Evolutionary conservation across 2,329 filamentous ascomycete genomes (phyloP), one percentile per base, ranked within the genome.

Genomic region (Cadophora luteo-olivacea): DNA sequence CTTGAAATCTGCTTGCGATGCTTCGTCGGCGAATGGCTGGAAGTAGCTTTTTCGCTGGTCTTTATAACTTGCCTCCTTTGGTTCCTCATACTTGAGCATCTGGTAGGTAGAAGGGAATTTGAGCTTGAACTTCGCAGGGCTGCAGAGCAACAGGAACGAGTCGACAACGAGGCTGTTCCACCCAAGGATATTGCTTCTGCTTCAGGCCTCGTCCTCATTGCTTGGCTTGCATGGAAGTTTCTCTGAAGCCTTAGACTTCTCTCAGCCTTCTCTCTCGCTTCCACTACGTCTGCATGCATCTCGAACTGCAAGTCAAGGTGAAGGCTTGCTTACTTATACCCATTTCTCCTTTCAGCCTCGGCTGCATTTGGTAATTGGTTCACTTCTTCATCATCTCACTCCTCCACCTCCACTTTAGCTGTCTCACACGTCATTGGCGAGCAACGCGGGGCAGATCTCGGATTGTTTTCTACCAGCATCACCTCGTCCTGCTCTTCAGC

Each of bases 391-490:
- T 29, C 36, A 38, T 38, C 36, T 11, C 36, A 38, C 12, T 14
- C 16, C 25, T 36, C n/a, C 29, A 25, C 36, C 41, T 45, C 38
- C 57, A 41, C 33, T 25, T 45, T n/a, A 41, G 14, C 36, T 41
- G 12, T 61, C 22, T 45, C 61, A 52, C 64, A 54, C 65, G 65
- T 64, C 65, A 67, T 67, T 57, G 51, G 58, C 49, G 58, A 62
- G 49, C 12, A 48, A 48, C 58, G 49, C 49, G 57, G 57, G 65
- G 57, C 36, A 62, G 22, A 22, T 61, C 14, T 45, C 25, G 25
- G 55, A 24, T 61, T 55, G 51, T 55, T 55, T 55, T 54, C n/a
- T 54, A 22, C 36, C 16, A n/a, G 14, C 22, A 14, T 32, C 29
- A 38, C 19, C 22, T 54, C 24, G n/a, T 36, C 57, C 57, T 64